Base-by-base conservation (phyloP, 495 filamentous ascomycete species). In the Barbatosphaeria neglecta region DNA sequence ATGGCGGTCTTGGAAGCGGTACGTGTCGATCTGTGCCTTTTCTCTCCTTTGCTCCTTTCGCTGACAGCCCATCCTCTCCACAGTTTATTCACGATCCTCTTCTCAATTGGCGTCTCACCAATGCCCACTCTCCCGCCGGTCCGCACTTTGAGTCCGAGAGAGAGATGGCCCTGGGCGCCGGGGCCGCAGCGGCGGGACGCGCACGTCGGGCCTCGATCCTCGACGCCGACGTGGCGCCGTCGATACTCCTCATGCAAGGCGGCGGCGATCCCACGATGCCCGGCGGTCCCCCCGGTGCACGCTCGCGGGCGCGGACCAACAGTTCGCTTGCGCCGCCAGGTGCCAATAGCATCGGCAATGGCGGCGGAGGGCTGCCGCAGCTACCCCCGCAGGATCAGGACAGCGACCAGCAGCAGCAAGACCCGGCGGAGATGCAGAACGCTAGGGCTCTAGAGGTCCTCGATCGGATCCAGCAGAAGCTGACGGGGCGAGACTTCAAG, bases 1-100 rank as follows among this genome's bases (percentile, higher is more conserved):
- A 96, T 97, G 92, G 92, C 92, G 9, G 92, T 99, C 17, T 71
- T 99, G 28, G 92, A 99, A 74, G 92, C 92, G 51, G 86, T 90
- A 80, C 81, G 85, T 81, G 18, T 37, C 45, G 23, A 40, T 20
- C 17, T 50, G 2, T 25, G 39, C 18, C 7, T n/a, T n/a, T n/a
- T n/a, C n/a, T n/a, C n/a, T n/a, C n/a, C n/a, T n/a, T n/a, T n/a
- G n/a, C n/a, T n/a, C n/a, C n/a, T n/a, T n/a, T n/a, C n/a, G n/a
- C n/a, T n/a, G n/a, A n/a, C n/a, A n/a, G n/a, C n/a, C n/a, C n/a
- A n/a, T n/a, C n/a, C n/a, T n/a, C n/a, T n/a, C n/a, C 4, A 27
- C 55, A 89, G 80, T 99, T 99, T 68, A 94, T 99, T 56, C 92
- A 99, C 57, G 92, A 99, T 61, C 92, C 92, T 22, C 73, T 99